A percentile compares a stretch with the other conserved stretches of the same genome.
Evolutionary conservation across 805 yeast species (phyloP).

Genomic region (Kuraishia piskuri): DNA sequence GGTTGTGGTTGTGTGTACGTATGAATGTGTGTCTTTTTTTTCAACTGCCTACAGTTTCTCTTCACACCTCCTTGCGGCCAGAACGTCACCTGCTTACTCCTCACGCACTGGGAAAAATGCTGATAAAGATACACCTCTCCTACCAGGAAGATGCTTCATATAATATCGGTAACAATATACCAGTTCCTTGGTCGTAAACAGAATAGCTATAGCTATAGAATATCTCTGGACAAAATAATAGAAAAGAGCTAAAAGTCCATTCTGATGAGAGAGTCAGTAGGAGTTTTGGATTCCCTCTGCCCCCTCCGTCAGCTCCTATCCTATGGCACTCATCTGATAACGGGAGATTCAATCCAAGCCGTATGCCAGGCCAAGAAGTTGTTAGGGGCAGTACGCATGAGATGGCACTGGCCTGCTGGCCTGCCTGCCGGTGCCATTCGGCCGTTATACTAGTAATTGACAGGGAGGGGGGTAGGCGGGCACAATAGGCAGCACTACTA

Average conservation of each 20-base stretch:
- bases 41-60: neutral
- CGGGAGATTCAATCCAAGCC: neutral
- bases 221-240: too few species aligned
- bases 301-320: neutral
- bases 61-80: neutral
- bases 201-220: too few species aligned
- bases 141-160: neutral
- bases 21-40: neutral
- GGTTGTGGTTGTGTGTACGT: too few species aligned
- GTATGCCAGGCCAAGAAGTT: neutral
- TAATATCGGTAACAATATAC: neutral
- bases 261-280: neutral
- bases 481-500: too few species aligned
- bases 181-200: neutral
- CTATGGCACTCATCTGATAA: neutral
- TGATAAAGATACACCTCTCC: neutral
- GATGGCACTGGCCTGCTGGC: neutral
- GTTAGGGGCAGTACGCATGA: neutral
- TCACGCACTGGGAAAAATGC: neutral
- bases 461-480: neutral
- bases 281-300: neutral
- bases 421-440: neutral
- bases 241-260: too few species aligned
- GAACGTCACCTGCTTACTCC: neutral
- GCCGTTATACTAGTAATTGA: neutral